Evolutionary conservation across 805 yeast genomes (phyloP).

Genomic region (Kodamaea laetipori): DNA sequence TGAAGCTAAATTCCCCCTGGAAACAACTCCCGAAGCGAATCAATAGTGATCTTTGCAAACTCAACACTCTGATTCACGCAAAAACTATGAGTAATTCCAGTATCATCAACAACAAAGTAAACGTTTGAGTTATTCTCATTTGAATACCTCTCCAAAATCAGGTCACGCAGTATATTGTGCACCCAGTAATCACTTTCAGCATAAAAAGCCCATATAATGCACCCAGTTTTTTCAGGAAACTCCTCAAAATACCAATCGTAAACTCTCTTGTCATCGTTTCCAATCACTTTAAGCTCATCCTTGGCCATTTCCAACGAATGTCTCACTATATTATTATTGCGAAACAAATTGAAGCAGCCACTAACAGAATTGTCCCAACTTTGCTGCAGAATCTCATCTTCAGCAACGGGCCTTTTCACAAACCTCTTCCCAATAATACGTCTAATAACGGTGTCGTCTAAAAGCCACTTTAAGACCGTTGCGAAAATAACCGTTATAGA

Average conservation of each 20-base stretch:
- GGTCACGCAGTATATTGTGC: constrained; percentile 49
- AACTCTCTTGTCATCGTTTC: constrained; percentile 45
- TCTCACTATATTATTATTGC: constrained; percentile 45
- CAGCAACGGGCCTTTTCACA: constrained; percentile 28
- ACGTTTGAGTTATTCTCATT: constrained; percentile 29
- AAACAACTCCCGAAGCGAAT: constrained; percentile 15
- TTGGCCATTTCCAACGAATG: constrained; percentile 60
- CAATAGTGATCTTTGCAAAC: constrained; percentile 47
- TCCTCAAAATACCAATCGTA: constrained; percentile 50
- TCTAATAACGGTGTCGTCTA: constrained; percentile 25
- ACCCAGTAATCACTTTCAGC: constrained; percentile 72
- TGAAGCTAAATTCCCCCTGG: constrained; percentile 7
- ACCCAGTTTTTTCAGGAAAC: constrained; percentile 23
- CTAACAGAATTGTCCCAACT: constrained; percentile 39
- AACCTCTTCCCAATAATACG: constrained; percentile 24
- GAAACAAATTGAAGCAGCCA: constrained; percentile 46
- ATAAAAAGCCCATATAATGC: constrained; percentile 56
- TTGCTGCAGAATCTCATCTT: constrained; percentile 22
- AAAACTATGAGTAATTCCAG: constrained; percentile 57
- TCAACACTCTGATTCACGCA: constrained; percentile 58
- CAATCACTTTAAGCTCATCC: constrained; percentile 59
- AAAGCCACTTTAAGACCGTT: constrained; percentile 33
- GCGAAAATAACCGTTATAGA: constrained; percentile 27
- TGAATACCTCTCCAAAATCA: constrained; percentile 41
- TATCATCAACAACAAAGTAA: constrained; percentile 33